Base-by-base conservation (phyloP, 2,329 filamentous ascomycete species). In the Parascedosporium putredinis region DNA sequence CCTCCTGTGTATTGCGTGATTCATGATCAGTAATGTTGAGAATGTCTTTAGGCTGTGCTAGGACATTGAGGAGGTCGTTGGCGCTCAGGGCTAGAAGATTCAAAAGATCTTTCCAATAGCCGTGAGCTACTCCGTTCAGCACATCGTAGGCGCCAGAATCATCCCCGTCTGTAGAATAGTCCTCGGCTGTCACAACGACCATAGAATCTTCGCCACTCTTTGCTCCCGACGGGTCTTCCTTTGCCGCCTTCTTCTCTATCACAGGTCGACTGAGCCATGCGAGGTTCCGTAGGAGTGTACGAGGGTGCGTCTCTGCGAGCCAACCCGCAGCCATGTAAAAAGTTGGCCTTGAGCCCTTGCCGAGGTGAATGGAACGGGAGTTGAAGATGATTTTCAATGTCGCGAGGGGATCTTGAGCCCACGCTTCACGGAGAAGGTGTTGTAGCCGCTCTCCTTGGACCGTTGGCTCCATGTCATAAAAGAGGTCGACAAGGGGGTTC, bases 371-470 rank as follows among this genome's bases (percentile, higher is more conserved):
- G n/a, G 75, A 79, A 8, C 79, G 70, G 1, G 71, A 62, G 52
- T 80, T 78, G 67, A 78, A 81, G 54, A 82, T 75, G 55, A 81
- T 69, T 57, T 78, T 78, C 25, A 81, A 66, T 0, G 77, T 78
- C 10, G 66, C 58, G 2, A 71, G 56, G 0, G 72, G 53, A 52
- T 80, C 72, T 1, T 63, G 58, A 2, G 59, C 55, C 78, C 78
- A 83, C 1, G 77, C 71, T 2, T 60, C 52, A 2, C 70, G 58
- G 25, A 81, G 69, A 1, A 74, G 57, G 10, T 65, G 56, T 4
- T 60, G 55, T 1, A 80, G 58, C 1, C 64, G 56, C 0, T 60
- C 57, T 1, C 63, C 62, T 0, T 64, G 60, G 10, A 70, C 55
- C 12, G 62, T 59, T 0, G 71, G 66, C 49, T 72, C 68, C 0